These are phyloP conservation scores for Dothistroma septosporum DNA, from an alignment of 2,329 filamentous ascomycete species.

Conservation along the genomic window DNA sequence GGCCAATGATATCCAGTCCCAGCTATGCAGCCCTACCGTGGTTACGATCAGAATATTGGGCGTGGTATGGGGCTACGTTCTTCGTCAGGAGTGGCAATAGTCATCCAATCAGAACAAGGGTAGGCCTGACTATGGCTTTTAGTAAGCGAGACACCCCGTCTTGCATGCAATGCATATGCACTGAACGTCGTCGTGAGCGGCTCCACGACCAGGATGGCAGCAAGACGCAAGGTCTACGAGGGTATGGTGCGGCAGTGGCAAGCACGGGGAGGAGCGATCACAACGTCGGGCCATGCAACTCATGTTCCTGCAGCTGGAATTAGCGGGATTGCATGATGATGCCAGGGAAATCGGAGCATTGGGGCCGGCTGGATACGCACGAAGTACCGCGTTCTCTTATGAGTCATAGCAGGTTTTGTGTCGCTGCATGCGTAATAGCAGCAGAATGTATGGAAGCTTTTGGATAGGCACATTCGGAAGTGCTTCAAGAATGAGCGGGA, in stretches of 20 bases:
- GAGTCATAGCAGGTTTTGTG: not conserved
- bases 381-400: not conserved
- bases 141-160: not conserved
- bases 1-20: not conserved
- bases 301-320: not conserved
- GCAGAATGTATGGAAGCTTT: not conserved
- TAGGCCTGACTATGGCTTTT: not conserved
- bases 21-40: too few species aligned
- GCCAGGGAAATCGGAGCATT: not conserved
- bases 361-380: not conserved
- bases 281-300: not conserved
- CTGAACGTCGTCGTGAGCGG: not conserved
- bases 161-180: not conserved
- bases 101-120: not conserved
- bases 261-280: not conserved
- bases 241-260: not conserved
- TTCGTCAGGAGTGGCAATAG: not conserved
- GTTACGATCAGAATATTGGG: too few species aligned
- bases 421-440: not conserved
- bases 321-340: not conserved
- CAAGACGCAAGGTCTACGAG: not conserved
- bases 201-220: not conserved
- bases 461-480: not conserved
- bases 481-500: not conserved
- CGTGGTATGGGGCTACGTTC: not conserved